phyloP scores from a whole-genome alignment of 331 rosid genomes.

The Malus hybrid region DNA sequence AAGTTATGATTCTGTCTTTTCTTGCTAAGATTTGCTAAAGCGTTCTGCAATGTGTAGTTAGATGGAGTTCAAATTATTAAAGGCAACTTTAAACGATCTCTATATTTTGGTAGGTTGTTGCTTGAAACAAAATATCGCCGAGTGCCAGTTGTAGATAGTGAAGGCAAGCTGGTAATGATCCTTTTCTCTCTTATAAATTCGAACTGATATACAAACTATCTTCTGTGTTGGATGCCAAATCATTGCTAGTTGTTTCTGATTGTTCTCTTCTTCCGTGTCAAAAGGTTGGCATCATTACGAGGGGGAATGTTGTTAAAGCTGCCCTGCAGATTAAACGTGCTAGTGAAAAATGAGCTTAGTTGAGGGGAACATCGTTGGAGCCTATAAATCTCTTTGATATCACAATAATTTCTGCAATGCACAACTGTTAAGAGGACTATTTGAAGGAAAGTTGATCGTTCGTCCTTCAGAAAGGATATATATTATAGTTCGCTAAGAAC shows the following conservation, averaged over 20 bases:
- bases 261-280: slow-evolving; percentile 18
- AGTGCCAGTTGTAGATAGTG: slow-evolving; percentile 79
- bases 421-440: not conserved
- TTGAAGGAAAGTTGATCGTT: slow-evolving; percentile 3
- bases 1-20: not conserved
- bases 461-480: not conserved
- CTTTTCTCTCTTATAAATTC: not conserved
- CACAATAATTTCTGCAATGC: not conserved
- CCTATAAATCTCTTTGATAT: slow-evolving; percentile 3
- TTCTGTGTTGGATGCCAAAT: slow-evolving; percentile 5
- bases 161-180: slow-evolving; percentile 72
- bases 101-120: slow-evolving; percentile 50
- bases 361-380: not conserved
- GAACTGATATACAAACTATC: not conserved
- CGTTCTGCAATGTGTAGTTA: not conserved
- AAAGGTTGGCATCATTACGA: slow-evolving; percentile 82
- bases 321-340: slow-evolving; percentile 78
- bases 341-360: slow-evolving; percentile 19
- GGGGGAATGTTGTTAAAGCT: slow-evolving; percentile 87
- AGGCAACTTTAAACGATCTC: slow-evolving; percentile 1
- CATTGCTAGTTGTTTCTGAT: slow-evolving; percentile 14
- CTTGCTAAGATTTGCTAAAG: not conserved
- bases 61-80: not conserved
- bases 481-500: not conserved
- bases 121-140: slow-evolving; percentile 90